A percentile compares a stretch with the other conserved stretches of the same genome.
Conservation (phyloP, 805 yeast genomes). For the Metschnikowia picachoensis region DNA sequence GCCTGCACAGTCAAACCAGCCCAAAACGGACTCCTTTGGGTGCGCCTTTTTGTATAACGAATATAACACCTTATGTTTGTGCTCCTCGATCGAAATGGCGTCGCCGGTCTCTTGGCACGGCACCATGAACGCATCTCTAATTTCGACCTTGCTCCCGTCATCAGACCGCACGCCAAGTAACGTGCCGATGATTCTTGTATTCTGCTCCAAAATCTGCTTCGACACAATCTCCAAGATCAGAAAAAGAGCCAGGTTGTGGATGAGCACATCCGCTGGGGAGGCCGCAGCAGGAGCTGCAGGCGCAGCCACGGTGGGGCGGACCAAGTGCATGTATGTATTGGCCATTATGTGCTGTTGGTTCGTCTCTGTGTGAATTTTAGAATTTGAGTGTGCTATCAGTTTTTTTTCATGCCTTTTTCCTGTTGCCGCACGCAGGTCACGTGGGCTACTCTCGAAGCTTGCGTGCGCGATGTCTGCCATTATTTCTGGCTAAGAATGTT, state of each 20-base stretch:
- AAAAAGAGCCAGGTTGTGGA: conserved; percentile 69
- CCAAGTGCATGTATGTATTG: conserved; percentile 37
- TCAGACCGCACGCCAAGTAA: conserved; percentile 78
- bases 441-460: no score
- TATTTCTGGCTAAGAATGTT: no score
- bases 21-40: conserved; percentile 74
- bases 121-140: conserved; percentile 74
- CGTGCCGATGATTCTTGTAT: conserved; percentile 73
- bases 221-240: conserved; percentile 72
- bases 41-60: conserved; percentile 71
- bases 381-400: no score
- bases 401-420: conserved; percentile 13
- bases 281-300: conserved; percentile 41
- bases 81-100: conserved; percentile 72
- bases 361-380: not conserved
- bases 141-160: conserved; percentile 71
- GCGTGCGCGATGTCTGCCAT: no score
- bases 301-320: conserved; percentile 48
- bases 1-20: conserved; percentile 74
- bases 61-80: conserved; percentile 65
- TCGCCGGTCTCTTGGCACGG: conserved; percentile 74
- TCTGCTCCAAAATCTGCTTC: conserved; percentile 37
- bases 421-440: conserved; percentile 16
- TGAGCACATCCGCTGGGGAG: conserved; percentile 51
- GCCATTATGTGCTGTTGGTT: conserved; percentile 1